Conservation (phyloP, 2,329 filamentous ascomycete species). For the Fusarium brevicatenulatum region DNA sequence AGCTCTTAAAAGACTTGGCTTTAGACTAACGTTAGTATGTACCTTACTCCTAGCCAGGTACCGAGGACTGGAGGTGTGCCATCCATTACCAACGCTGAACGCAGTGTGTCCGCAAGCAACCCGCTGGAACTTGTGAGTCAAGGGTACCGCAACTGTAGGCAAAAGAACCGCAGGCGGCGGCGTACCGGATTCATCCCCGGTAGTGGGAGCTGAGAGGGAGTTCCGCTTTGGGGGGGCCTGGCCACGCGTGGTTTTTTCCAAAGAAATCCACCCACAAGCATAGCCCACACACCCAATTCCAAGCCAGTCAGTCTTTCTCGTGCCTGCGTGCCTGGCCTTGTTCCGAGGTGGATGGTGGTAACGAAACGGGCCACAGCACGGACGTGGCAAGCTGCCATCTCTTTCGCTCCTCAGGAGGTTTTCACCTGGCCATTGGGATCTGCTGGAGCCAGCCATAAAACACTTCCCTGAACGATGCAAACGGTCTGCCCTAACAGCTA, state of each 20-base stretch:
- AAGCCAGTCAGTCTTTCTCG: constrained; percentile 14
- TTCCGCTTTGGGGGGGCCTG: constrained; percentile 18
- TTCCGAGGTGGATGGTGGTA: constrained; percentile 20
- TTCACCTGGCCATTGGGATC: constrained; percentile 34
- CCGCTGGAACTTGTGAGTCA: constrained; percentile 2
- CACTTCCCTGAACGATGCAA: constrained; percentile 29
- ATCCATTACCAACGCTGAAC: constrained; percentile 24
- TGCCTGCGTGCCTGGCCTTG: constrained; percentile 11
- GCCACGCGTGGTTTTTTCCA: constrained; percentile 40
- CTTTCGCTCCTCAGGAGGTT: constrained; percentile 3
- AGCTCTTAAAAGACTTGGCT: constrained; percentile 39
- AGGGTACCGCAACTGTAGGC: constrained; percentile 14
- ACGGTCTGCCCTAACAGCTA: constrained; percentile 26
- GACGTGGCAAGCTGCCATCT: constrained; percentile 40
- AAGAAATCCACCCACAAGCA: constrained; percentile 10
- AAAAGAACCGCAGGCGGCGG: constrained; percentile 18
- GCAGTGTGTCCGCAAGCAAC: constrained; percentile 26
- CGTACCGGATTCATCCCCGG: constrained; percentile 36
- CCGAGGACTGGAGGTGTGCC: constrained; percentile 17
- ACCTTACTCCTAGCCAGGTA: constrained; percentile 30
- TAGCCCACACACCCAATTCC: constrained; percentile 6
- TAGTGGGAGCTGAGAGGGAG: constrained; percentile 22
- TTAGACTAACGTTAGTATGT: constrained; percentile 24
- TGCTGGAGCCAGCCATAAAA: constrained; percentile 32
- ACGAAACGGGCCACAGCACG: constrained; percentile 33